Evolutionary conservation across 805 yeast genomes (phyloP).

Genomic region (Myxozyma monticola): DNA sequence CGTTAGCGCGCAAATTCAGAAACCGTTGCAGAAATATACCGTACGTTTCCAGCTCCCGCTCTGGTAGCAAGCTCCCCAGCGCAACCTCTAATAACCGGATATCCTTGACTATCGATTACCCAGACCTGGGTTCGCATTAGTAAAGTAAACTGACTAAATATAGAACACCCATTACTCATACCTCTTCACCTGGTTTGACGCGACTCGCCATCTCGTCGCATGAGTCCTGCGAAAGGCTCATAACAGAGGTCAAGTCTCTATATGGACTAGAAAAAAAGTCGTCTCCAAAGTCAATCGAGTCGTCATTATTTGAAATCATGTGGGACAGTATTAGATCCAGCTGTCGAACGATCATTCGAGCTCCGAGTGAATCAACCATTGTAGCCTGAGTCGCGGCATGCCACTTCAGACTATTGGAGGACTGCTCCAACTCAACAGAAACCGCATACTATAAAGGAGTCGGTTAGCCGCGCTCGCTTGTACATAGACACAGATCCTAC

Average conservation of each 20-base stretch:
- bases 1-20: too few relatives aligned
- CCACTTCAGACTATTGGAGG: conserved; percentile 16
- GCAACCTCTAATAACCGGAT: conserved; percentile 21
- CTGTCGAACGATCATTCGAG: conserved; percentile 3
- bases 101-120: conserved; percentile 3
- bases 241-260: too few relatives aligned
- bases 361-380: not conserved
- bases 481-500: too few relatives aligned
- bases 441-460: conserved; percentile 12
- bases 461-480: too few relatives aligned
- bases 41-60: too few relatives aligned
- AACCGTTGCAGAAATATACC: too few relatives aligned
- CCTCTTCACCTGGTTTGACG: too few relatives aligned
- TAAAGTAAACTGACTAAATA: not conserved
- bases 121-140: not conserved
- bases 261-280: too few relatives aligned
- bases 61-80: conserved; percentile 25
- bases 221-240: too few relatives aligned
- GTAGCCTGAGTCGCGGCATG: conserved; percentile 9
- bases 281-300: not conserved
- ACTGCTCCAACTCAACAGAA: conserved; percentile 26
- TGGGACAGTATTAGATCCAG: conserved; percentile 10
- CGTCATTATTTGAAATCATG: conserved; percentile 4
- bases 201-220: too few relatives aligned
- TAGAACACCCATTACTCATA: too few relatives aligned